Percentiles rank a stretch among this genome's conserved stretches.
phyloP scores from a whole-genome alignment of 768 basidiomycete genomes.

The Glaciozyma antarctica region DNA sequence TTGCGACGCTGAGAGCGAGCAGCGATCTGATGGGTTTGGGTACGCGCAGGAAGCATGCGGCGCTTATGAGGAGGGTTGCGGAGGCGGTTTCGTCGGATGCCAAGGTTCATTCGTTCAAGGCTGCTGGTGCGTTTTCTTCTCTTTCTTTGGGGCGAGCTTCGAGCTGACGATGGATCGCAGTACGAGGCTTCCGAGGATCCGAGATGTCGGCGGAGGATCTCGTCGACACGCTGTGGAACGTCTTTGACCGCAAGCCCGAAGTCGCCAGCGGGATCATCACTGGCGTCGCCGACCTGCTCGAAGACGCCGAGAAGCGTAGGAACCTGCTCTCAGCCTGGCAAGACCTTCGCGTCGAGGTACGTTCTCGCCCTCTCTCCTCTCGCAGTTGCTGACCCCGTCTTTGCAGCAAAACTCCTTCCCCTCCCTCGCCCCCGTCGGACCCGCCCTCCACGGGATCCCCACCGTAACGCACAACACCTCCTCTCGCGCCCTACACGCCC shows the following conservation, averaged over 20 bases:
- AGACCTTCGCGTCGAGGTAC: conserved; percentile 71
- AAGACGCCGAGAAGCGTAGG: conserved; percentile 73
- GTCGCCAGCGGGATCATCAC: conserved; percentile 56
- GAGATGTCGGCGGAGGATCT: conserved; percentile 76
- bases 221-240: conserved; percentile 78
- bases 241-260: conserved; percentile 59
- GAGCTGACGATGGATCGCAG: conserved; percentile 53
- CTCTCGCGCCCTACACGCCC: conserved; percentile 19
- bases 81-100: conserved; percentile 39
- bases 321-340: conserved; percentile 70
- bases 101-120: conserved; percentile 40
- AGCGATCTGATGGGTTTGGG: neutral
- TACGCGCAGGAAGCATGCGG: conserved; percentile 52
- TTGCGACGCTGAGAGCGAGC: neutral
- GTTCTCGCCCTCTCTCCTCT: neutral
- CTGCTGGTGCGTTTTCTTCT: conserved; percentile 42
- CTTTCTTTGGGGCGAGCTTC: conserved; percentile 48
- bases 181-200: conserved; percentile 63
- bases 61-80: conserved; percentile 55
- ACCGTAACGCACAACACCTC: conserved; percentile 7
- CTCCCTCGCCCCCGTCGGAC: conserved; percentile 22
- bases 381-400: no score
- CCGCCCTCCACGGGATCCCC: conserved; percentile 20
- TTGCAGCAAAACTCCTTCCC: conserved; percentile 27
- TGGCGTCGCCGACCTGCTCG: conserved; percentile 63